Base-by-base conservation (phyloP, 192 early-diverging fungal species). In the Gonapodya prolifera region DNA sequence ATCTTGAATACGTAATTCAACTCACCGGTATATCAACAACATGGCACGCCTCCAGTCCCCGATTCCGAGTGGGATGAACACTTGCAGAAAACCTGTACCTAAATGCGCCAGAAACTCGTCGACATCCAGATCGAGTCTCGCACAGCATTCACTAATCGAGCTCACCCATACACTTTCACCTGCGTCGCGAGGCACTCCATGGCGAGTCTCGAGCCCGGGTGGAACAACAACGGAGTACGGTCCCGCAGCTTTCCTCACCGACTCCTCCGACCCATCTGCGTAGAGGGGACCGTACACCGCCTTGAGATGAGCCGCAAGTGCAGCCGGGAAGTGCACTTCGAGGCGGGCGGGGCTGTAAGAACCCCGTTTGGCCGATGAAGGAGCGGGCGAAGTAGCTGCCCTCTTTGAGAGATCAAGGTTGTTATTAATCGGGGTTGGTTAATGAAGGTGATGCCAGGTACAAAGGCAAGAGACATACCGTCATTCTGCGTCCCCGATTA, bases 311-410 rank as follows among this genome's bases (percentile, higher is more conserved):
- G n/a, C n/a, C n/a, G n/a, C n/a, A n/a, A n/a, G n/a, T n/a, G n/a
- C n/a, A 8, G 8, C 45, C 8, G 45, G 23, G 8, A 61, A 16
- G 8, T 16, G 8, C 45, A 16, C 23, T 23, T n/a, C n/a, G 45
- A 61, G 45, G 23, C 45, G 45, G 45, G 8, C 45, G 8, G 8
- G 45, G 45, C 8, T 16, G 23, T 61, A 61, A 23, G 8, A 8
- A 61, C 90, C 45, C 45, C 8, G 45, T 61, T 23, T 61, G 45
- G 8, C 45, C 45, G 8, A 61, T 16, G 8, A 61, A 16, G 45
- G 8, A 16, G 45, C 23, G 45, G 45, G 45, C 45, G 23, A 61
- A 61, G 23, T 16, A 61, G 23, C 23, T 61, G 45, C 45, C 45
- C 45, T 61, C 45, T n/a, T n/a, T n/a, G n/a, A n/a, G n/a, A n/a